Conservation (phyloP, 176 grass and related monocot species). For the Chloris gayana region DNA sequence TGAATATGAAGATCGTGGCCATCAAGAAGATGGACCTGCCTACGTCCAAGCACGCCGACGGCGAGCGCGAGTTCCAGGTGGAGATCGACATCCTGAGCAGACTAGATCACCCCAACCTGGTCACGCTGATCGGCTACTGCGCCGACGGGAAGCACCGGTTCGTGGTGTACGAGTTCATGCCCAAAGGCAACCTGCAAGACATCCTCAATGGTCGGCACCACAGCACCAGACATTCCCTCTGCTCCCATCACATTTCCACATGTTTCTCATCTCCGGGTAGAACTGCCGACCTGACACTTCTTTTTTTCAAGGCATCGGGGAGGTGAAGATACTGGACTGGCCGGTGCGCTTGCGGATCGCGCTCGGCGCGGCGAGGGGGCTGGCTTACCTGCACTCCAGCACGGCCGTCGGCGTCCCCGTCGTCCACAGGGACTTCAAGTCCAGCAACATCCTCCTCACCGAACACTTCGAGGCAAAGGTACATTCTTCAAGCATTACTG, state of each 20-base stretch:
- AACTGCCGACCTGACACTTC: not conserved
- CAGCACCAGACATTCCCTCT: not conserved
- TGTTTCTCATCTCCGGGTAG: not conserved
- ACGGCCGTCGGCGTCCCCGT: slow-evolving; percentile 83
- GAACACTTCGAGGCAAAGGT: slow-evolving; percentile 87
- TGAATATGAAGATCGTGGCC: slow-evolving; percentile 68
- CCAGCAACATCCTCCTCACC: slow-evolving; percentile 88
- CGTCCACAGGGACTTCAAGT: slow-evolving; percentile 99
- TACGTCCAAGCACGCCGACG: slow-evolving; percentile 63
- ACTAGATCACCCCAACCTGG: slow-evolving; percentile 89
- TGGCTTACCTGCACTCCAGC: slow-evolving; percentile 88
- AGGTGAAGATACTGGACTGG: slow-evolving; percentile 79
- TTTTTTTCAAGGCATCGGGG: slow-evolving; percentile 51
- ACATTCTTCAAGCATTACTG: not conserved
- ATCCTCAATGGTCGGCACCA: slow-evolving; percentile 56
- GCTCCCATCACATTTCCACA: not conserved
- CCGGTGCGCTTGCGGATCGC: slow-evolving; percentile 73
- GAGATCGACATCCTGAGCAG: slow-evolving; percentile 98
- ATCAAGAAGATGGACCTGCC: slow-evolving; percentile 99
- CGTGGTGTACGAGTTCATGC: slow-evolving; percentile 97
- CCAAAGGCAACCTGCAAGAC: slow-evolving; percentile 88
- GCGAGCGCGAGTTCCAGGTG: slow-evolving; percentile 93
- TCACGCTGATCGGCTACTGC: slow-evolving; percentile 91
- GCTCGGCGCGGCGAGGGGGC: slow-evolving; percentile 81
- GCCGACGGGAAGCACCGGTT: slow-evolving; percentile 95